Percentiles rank a stretch among this genome's conserved stretches.
These are phyloP conservation scores for Tephrocybe sp. DNA, from an alignment of 768 basidiomycete genomes.

Conservation along the genomic window DNA sequence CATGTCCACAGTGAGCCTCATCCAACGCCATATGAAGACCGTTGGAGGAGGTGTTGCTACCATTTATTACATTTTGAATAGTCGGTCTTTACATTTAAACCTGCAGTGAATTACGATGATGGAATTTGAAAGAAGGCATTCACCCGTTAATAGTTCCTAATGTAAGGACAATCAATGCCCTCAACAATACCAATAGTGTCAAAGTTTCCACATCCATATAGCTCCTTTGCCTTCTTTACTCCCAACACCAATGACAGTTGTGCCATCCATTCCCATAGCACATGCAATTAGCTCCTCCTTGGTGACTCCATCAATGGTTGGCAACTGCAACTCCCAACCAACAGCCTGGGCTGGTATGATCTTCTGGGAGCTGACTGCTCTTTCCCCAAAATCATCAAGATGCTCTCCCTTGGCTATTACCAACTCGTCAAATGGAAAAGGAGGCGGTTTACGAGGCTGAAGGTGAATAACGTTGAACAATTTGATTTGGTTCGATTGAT, in stretches of 20 bases:
- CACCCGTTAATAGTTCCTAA: no score
- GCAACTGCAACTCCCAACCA: conserved; percentile 23
- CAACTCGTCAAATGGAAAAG: conserved; percentile 36
- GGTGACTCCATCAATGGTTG: not conserved
- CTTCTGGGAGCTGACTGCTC: not conserved
- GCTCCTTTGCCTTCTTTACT: conserved; percentile 32
- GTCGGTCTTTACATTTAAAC: no score
- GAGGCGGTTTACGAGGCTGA: conserved; percentile 36
- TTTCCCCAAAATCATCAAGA: conserved; percentile 24
- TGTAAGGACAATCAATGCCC: no score
- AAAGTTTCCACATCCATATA: conserved; percentile 37
- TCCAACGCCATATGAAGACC: no score
- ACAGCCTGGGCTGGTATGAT: conserved; percentile 11
- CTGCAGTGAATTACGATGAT: no score
- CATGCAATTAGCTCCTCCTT: conserved; percentile 33
- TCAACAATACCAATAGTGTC: no score
- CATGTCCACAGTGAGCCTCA: no score
- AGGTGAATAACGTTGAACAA: conserved; percentile 48
- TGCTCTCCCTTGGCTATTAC: conserved; percentile 20
- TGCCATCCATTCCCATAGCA: conserved; percentile 41
- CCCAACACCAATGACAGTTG: conserved; percentile 37
- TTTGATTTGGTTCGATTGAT: conserved; percentile 35
- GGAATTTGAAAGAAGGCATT: no score
- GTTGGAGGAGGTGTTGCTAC: no score
- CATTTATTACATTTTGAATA: no score